Evolutionary conservation across 192 early-diverging fungal species (phyloP).

Genomic region (Phycomyces blakesleeanus): DNA sequence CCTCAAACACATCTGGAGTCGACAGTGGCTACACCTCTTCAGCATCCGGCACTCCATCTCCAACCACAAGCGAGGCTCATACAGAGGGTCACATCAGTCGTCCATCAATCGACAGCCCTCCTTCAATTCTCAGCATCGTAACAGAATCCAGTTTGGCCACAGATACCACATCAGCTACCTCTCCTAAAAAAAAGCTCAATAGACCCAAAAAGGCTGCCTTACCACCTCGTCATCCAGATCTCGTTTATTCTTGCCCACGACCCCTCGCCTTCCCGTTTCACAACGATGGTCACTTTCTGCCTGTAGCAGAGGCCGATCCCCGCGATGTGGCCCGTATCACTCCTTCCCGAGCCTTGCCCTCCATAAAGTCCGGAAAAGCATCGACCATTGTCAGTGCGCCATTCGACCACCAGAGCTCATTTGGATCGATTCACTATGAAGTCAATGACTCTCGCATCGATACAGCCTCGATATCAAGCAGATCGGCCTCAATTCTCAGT

Average conservation of each 20-base stretch:
- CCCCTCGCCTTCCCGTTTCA: slow-evolving; percentile 39
- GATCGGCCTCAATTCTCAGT: slow-evolving; percentile 12
- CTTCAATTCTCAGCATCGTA: neutral
- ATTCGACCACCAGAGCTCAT: neutral
- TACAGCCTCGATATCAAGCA: slow-evolving; percentile 7
- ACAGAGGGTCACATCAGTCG: neutral
- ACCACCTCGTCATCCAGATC: slow-evolving; percentile 24
- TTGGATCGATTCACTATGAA: slow-evolving; percentile 1
- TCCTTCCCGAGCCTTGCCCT: neutral
- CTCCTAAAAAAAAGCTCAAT: slow-evolving; percentile 1
- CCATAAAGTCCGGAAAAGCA: neutral
- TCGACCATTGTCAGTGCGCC: neutral
- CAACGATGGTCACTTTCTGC: slow-evolving; percentile 37
- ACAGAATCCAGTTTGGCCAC: neutral
- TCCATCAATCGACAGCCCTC: neutral
- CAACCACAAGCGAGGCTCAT: neutral
- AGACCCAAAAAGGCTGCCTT: neutral
- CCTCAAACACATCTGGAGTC: slow-evolving; percentile 20
- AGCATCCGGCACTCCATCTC: slow-evolving; percentile 12
- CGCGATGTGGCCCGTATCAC: slow-evolving; percentile 22
- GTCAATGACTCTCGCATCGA: slow-evolving; percentile 2
- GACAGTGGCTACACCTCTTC: slow-evolving; percentile 34
- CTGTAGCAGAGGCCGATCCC: slow-evolving; percentile 32
- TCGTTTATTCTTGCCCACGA: slow-evolving; percentile 31
- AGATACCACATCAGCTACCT: neutral